Evolutionary conservation across 495 filamentous ascomycete genomes (phyloP).

Genomic region (Penicillium argentinense): DNA sequence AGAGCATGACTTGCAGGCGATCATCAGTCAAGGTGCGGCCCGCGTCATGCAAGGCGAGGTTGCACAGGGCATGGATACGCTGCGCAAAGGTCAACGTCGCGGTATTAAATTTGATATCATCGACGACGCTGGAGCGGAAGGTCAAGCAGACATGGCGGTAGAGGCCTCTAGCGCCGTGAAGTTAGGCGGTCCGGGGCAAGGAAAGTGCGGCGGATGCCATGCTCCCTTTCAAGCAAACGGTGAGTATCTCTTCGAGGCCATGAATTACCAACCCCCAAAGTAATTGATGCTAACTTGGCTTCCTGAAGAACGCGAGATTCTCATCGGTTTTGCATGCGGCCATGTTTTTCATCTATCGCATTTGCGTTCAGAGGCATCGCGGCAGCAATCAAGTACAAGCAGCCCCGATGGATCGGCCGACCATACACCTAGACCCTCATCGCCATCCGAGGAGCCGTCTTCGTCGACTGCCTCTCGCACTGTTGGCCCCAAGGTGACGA

Average conservation of each 20-base stretch:
- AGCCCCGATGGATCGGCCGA: slow-evolving; percentile 17
- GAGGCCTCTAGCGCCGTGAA: slow-evolving; percentile 20
- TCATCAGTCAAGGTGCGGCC: slow-evolving; percentile 86
- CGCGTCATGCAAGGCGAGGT: slow-evolving; percentile 86
- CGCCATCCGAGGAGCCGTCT: slow-evolving; percentile 17
- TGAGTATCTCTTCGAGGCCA: slow-evolving; percentile 24
- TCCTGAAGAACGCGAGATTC: slow-evolving; percentile 63
- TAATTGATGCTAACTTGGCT: slow-evolving; percentile 1
- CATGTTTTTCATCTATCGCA: slow-evolving; percentile 90
- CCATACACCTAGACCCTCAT: slow-evolving; percentile 33
- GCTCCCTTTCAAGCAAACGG: slow-evolving; percentile 55
- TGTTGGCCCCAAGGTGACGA: slow-evolving; percentile 85
- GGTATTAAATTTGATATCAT: slow-evolving; percentile 86
- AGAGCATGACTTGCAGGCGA: slow-evolving; percentile 90
- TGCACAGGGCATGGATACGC: slow-evolving; percentile 70
- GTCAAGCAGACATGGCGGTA: slow-evolving; percentile 10
- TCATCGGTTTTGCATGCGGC: slow-evolving; percentile 88
- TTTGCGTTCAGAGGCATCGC: slow-evolving; percentile 52
- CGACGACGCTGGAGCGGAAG: slow-evolving; percentile 27
- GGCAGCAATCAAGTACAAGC: slow-evolving; percentile 17
- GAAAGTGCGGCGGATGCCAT: slow-evolving; percentile 60
- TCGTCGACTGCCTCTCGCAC: slow-evolving; percentile 49
- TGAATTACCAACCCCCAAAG: not conserved
- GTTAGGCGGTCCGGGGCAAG: slow-evolving; percentile 23
- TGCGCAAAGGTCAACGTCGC: slow-evolving; percentile 72